Conservation (phyloP, 2,329 filamentous ascomycete genomes). For the Claviceps sp. region DNA sequence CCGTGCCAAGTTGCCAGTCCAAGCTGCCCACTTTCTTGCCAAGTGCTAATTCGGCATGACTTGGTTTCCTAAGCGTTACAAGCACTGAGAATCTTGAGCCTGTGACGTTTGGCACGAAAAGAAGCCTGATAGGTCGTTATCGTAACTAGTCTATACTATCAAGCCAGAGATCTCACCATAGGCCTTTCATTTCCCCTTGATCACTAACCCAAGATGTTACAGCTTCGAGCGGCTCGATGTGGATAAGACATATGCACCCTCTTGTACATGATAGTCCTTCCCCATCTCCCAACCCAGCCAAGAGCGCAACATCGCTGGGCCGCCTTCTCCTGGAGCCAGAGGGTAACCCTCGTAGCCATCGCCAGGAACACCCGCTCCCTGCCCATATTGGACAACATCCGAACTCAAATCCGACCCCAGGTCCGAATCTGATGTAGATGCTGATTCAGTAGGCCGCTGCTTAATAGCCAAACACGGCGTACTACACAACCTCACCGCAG, state of each 20-base stretch:
- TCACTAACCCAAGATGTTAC: conserved; percentile 7
- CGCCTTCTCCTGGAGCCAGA: conserved; percentile 56
- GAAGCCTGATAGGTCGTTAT: too few species aligned
- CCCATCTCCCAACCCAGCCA: conserved; percentile 74
- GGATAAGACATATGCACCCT: conserved; percentile 45
- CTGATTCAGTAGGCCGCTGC: conserved; percentile 21
- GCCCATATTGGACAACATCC: conserved; percentile 36
- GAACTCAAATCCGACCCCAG: conserved; percentile 7
- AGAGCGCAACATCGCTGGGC: conserved; percentile 49
- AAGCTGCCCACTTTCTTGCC: too few species aligned
- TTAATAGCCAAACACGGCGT: conserved; percentile 57
- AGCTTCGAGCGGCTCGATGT: conserved; percentile 15
- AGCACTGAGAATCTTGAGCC: too few species aligned
- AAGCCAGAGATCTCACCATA: too few species aligned
- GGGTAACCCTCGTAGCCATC: conserved; percentile 50
- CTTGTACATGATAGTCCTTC: conserved; percentile 52
- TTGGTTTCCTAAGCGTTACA: too few species aligned
- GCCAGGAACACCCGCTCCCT: conserved; percentile 52
- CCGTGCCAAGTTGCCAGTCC: too few species aligned
- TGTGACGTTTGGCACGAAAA: too few species aligned
- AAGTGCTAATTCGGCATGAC: too few species aligned
- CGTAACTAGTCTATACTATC: too few species aligned
- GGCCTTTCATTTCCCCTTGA: too few species aligned
- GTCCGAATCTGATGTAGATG: too few species aligned
- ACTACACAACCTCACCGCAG: conserved; percentile 51